These are phyloP conservation scores for Pseudocercospora fuligena DNA, from an alignment of 2,329 filamentous ascomycete species.

Conservation along the genomic window DNA sequence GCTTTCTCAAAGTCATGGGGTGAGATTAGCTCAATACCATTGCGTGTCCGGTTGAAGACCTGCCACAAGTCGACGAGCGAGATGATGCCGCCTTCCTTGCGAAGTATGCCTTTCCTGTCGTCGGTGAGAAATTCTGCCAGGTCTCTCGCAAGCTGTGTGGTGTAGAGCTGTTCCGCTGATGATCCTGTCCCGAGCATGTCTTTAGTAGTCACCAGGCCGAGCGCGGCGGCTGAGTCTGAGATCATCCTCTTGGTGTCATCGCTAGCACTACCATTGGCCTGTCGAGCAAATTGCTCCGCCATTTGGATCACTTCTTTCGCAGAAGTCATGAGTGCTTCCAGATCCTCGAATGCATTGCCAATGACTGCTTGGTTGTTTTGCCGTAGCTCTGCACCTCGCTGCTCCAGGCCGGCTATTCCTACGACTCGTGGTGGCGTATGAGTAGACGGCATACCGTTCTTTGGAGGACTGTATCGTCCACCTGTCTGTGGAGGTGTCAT, in stretches of 20 bases:
- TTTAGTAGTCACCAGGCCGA: conserved; percentile 91
- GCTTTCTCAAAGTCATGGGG: conserved; percentile 92
- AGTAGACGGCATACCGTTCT: conserved; percentile 31
- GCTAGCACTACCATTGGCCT: conserved; percentile 60
- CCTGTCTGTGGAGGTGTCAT: conserved; percentile 36
- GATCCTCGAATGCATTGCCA: conserved; percentile 90
- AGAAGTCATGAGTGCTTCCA: conserved; percentile 95
- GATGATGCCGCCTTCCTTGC: conserved; percentile 83
- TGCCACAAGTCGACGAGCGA: conserved; percentile 91
- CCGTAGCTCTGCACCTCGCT: conserved; percentile 78
- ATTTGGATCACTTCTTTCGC: conserved; percentile 95
- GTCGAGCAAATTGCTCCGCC: conserved; percentile 81
- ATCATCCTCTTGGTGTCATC: conserved; percentile 73
- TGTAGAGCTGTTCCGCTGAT: conserved; percentile 79
- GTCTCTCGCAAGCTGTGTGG: conserved; percentile 84
- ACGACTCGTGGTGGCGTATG: conserved; percentile 63
- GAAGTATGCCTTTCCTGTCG: conserved; percentile 76
- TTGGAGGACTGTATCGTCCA: conserved; percentile 53
- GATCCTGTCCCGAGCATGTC: conserved; percentile 84
- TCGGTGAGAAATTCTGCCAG: conserved; percentile 89
- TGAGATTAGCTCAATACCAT: conserved; percentile 91
- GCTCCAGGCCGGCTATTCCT: conserved; percentile 90
- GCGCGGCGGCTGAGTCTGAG: conserved; percentile 79
- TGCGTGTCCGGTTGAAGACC: conserved; percentile 89
- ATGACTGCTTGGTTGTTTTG: conserved; percentile 95